Evolutionary conservation across 176 grass and related monocot genomes (phyloP).

Genomic region (Saccharum spontaneum): DNA sequence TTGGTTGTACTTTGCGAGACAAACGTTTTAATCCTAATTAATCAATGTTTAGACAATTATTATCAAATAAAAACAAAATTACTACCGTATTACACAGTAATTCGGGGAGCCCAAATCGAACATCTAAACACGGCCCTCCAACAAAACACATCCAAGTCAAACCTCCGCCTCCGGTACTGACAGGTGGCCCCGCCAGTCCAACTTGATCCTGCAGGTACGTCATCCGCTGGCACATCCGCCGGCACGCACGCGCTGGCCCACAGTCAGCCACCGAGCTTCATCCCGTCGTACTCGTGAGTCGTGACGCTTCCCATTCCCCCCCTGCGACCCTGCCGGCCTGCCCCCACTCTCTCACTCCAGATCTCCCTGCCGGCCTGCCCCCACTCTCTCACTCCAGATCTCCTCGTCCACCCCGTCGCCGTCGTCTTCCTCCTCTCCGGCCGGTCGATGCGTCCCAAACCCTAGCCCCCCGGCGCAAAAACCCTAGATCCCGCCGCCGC

Average conservation of each 20-base stretch:
- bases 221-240: background rate
- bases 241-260: background rate
- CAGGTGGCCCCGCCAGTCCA: background rate
- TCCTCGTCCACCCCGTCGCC: constrained; percentile 20
- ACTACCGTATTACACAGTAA: too few relatives aligned
- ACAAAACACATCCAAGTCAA: too few relatives aligned
- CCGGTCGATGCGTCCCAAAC: constrained; percentile 41
- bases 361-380: constrained; percentile 25
- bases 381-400: constrained; percentile 24
- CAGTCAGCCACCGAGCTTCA: background rate
- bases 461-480: constrained; percentile 28
- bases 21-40: too few relatives aligned
- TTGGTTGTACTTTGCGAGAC: too few relatives aligned
- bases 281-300: background rate
- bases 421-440: constrained; percentile 24
- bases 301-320: background rate
- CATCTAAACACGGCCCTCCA: too few relatives aligned
- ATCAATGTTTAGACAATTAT: too few relatives aligned
- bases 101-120: too few relatives aligned
- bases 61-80: too few relatives aligned
- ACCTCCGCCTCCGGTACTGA: background rate
- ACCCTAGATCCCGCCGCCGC: constrained; percentile 47
- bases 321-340: background rate
- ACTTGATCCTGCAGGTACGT: background rate
- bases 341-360: background rate